Evolutionary conservation across 1,139 yeast genomes (phyloP).

Genomic region (Wickerhamomyces sp.): DNA sequence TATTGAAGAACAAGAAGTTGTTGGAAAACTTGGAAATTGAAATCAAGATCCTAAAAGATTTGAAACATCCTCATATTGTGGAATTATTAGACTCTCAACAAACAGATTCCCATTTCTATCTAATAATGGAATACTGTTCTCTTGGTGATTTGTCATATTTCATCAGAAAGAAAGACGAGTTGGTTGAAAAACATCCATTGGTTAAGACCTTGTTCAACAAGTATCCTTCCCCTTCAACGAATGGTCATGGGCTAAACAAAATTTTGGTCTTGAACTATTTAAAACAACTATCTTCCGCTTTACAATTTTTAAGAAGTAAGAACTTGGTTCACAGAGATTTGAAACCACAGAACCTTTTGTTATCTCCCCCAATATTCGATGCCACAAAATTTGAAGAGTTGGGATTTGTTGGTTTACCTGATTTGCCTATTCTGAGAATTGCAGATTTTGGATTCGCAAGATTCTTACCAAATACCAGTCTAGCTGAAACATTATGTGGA

Average conservation of each 20-base stretch:
- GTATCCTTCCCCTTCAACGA: slow-evolving; percentile 71
- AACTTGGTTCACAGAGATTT: slow-evolving; percentile 91
- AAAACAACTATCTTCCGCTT: slow-evolving; percentile 81
- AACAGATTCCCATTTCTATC: slow-evolving; percentile 73
- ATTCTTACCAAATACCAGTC: slow-evolving; percentile 81
- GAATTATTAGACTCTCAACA: slow-evolving; percentile 77
- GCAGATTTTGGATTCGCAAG: slow-evolving; percentile 99
- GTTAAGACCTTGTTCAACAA: slow-evolving; percentile 69
- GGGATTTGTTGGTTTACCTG: slow-evolving; percentile 76
- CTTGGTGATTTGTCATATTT: slow-evolving; percentile 89
- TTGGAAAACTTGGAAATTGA: slow-evolving; percentile 89
- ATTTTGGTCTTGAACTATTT: slow-evolving; percentile 77
- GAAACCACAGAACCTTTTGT: slow-evolving; percentile 84
- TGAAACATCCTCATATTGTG: slow-evolving; percentile 92
- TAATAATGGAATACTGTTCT: slow-evolving; percentile 96
- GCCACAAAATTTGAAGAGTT: slow-evolving; percentile 49
- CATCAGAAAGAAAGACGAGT: slow-evolving; percentile 69
- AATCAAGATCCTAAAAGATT: slow-evolving; percentile 75
- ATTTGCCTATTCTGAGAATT: slow-evolving; percentile 81
- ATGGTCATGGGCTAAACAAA: slow-evolving; percentile 74
- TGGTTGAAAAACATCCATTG: slow-evolving; percentile 73
- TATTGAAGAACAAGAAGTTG: slow-evolving; percentile 78
- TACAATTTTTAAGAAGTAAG: slow-evolving; percentile 72
- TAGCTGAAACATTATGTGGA: slow-evolving; percentile 97
- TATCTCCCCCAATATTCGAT: slow-evolving; percentile 70